These are phyloP conservation scores for Salix exigua DNA, from an alignment of 345 rosid species.

Conservation along the genomic window DNA sequence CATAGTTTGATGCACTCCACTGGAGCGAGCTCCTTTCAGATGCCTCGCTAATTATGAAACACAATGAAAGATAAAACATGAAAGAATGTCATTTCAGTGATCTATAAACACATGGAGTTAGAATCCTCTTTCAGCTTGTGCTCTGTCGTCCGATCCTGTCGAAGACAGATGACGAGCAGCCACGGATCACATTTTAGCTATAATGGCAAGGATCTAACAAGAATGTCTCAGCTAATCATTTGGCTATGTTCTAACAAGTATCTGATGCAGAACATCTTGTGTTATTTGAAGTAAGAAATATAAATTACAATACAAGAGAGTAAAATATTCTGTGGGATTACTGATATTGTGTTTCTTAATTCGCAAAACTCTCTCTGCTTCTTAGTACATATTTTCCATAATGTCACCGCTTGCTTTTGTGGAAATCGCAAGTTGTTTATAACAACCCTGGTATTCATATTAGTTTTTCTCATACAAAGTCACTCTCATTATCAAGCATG, in stretches of 20 bases:
- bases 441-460: too few relatives aligned
- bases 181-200: not conserved
- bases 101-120: not conserved
- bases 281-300: not conserved
- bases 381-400: slow-evolving; percentile 52
- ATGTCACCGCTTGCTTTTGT: slow-evolving; percentile 29
- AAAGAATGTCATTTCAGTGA: not conserved
- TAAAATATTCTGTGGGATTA: not conserved
- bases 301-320: not conserved
- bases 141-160: not conserved
- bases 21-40: not conserved
- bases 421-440: too few relatives aligned
- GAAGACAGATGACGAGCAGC: not conserved
- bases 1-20: not conserved
- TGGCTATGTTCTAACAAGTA: not conserved
- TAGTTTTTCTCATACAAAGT: too few relatives aligned
- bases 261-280: not conserved
- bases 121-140: not conserved
- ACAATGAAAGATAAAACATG: not conserved
- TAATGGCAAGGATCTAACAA: not conserved
- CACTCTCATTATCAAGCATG: too few relatives aligned
- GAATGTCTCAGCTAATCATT: not conserved
- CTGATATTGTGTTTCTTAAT: not conserved
- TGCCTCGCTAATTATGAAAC: not conserved
- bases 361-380: slow-evolving; percentile 42